These are phyloP conservation scores for Torrubiellomyces zombiae DNA, from an alignment of 2,329 filamentous ascomycete species.

Conservation along the genomic window DNA sequence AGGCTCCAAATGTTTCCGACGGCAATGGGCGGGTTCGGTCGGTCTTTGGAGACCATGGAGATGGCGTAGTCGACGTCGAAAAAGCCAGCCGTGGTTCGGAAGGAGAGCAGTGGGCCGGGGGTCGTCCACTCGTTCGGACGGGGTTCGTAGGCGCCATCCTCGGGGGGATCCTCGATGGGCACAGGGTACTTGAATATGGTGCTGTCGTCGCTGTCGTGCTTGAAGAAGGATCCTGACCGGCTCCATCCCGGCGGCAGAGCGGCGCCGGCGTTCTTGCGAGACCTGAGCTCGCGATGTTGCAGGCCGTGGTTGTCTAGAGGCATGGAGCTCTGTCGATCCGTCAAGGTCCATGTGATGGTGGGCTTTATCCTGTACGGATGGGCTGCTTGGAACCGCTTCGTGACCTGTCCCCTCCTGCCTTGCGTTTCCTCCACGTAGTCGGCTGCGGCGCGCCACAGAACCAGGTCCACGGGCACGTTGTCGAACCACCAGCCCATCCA, in stretches of 20 bases:
- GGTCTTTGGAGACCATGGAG: slow-evolving; percentile 18
- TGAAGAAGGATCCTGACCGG: slow-evolving; percentile 18
- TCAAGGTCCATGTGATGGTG: slow-evolving; percentile 22
- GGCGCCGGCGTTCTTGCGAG: slow-evolving; percentile 13
- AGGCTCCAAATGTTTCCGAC: slow-evolving; percentile 24
- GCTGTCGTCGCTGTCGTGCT: slow-evolving; percentile 21
- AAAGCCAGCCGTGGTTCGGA: slow-evolving; percentile 20
- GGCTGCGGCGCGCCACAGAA: slow-evolving; percentile 24
- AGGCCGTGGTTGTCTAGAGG: slow-evolving; percentile 21
- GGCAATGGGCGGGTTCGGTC: slow-evolving; percentile 21
- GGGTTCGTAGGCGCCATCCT: slow-evolving; percentile 13
- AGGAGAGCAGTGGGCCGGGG: slow-evolving; percentile 22
- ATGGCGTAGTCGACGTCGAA: slow-evolving; percentile 24
- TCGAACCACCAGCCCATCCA: slow-evolving; percentile 33
- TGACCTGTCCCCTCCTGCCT: slow-evolving; percentile 13
- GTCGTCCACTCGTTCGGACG: slow-evolving; percentile 14
- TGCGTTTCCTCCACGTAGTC: slow-evolving; percentile 25
- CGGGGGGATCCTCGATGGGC: slow-evolving; percentile 18
- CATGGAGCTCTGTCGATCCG: slow-evolving; percentile 18
- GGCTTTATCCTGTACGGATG: slow-evolving; percentile 22
- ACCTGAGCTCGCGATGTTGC: slow-evolving; percentile 21
- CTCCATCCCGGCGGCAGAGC: slow-evolving; percentile 23
- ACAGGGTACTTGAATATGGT: slow-evolving; percentile 26
- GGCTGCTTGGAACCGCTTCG: slow-evolving; percentile 18
- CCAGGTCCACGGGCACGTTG: slow-evolving; percentile 23